Conservation (phyloP, 768 basidiomycete species). For the Pisolithus albus region DNA sequence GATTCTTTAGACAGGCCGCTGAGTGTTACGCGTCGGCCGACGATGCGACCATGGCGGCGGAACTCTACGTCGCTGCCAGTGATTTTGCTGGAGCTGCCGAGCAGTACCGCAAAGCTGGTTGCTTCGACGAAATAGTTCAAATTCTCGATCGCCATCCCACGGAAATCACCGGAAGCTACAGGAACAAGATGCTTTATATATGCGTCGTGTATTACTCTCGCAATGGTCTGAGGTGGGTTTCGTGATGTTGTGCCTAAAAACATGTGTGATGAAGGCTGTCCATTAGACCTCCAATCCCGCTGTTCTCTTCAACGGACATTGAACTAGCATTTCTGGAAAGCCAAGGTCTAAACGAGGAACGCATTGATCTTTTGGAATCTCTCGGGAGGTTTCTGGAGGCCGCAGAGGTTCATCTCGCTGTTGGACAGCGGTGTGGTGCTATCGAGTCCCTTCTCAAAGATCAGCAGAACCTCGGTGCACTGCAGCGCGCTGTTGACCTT, state of each 20-base stretch:
- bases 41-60: slow-evolving; percentile 38
- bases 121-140: slow-evolving; percentile 47
- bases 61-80: slow-evolving; percentile 34
- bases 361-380: slow-evolving; percentile 38
- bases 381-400: slow-evolving; percentile 42
- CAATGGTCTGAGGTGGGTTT: neutral
- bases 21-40: slow-evolving; percentile 40
- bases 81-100: slow-evolving; percentile 40
- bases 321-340: slow-evolving; percentile 51
- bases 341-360: slow-evolving; percentile 43
- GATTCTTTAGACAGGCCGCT: slow-evolving; percentile 39
- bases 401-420: slow-evolving; percentile 41
- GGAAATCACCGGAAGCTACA: neutral
- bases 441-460: slow-evolving; percentile 39
- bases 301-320: slow-evolving; percentile 49
- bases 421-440: slow-evolving; percentile 42
- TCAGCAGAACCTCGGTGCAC: slow-evolving; percentile 18
- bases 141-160: slow-evolving; percentile 15
- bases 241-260: too few relatives aligned
- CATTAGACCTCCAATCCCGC: slow-evolving; percentile 41
- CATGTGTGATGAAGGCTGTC: neutral
- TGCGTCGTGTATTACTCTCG: neutral
- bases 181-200: neutral
- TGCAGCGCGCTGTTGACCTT: slow-evolving; percentile 30
- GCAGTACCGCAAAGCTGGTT: slow-evolving; percentile 39